Evolutionary conservation across 164 flowering plant genomes (phyloP), one percentile per base, ranked within the genome.

Genomic region (Kingdonia uniflora): DNA sequence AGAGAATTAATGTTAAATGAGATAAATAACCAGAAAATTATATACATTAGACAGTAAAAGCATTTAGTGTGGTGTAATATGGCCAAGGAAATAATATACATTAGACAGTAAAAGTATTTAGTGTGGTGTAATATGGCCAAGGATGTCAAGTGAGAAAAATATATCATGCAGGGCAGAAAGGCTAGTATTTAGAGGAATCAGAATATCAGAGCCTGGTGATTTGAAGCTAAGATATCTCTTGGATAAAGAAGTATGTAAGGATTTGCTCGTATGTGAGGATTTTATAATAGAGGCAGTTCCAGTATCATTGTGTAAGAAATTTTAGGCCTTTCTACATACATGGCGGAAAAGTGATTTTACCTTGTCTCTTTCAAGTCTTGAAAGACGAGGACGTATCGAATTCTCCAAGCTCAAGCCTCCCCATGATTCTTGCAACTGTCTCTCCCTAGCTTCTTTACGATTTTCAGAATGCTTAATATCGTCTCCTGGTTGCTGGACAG

Each of bases 321-420:
- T n/a, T n/a, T n/a, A n/a, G n/a, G n/a, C n/a, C n/a, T n/a, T n/a
- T n/a, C n/a, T n/a, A n/a, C n/a, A n/a, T n/a, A n/a, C n/a, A n/a
- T n/a, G n/a, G n/a, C n/a, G n/a, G n/a, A 11, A 14, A 42, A n/a
- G 25, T 48, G 3, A 52, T 57, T 69, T 57, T 72, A 54, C 96
- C 94, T 86, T 92, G 23, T 92, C 96, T 49, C 76, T 53, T 69
- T 90, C 80, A 35, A 90, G 87, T 66, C 74, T 77, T 19, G 96
- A 92, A 13, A 80, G 59, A 69, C 71, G 91, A 6, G 96, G 98
- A 33, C 55, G 67, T 19, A 85, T 65, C 8, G 96, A 82, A 56
- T 88, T 84, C 43, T 96, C 89, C 39, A 92, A 69, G 63, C 88
- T 76, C 60, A 92, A 55, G 25, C 96, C 96, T 54, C 95, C 98